Conservation (phyloP, 306 rosid species). For the Mimosa bimucronata region DNA sequence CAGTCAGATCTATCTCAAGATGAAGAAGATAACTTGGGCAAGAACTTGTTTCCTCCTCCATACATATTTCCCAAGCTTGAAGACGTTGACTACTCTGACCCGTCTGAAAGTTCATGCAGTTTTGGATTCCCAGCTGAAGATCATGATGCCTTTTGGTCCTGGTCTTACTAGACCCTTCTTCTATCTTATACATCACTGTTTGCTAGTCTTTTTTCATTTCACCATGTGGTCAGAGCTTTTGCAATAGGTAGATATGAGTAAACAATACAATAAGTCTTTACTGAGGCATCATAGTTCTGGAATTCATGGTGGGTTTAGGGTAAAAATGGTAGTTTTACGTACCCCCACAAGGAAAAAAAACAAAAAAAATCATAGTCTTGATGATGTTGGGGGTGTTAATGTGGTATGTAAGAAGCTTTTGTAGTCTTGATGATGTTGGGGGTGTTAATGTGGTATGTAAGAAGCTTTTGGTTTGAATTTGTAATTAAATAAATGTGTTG, state of each 20-base stretch:
- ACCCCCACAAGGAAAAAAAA: not conserved
- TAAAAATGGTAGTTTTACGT: slow-evolving; percentile 9
- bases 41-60: slow-evolving; percentile 53
- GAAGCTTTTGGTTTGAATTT: slow-evolving; percentile 29
- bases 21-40: slow-evolving; percentile 62
- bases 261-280: slow-evolving; percentile 22
- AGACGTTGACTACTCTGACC: slow-evolving; percentile 59
- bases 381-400: not conserved
- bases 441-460: not conserved
- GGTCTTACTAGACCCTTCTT: slow-evolving; percentile 48
- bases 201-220: slow-evolving; percentile 25
- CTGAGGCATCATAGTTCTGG: slow-evolving; percentile 32
- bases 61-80: slow-evolving; percentile 67
- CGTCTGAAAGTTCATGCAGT: slow-evolving; percentile 55
- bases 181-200: slow-evolving; percentile 14
- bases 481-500: slow-evolving; percentile 42
- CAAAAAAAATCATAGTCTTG: not conserved
- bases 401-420: not conserved
- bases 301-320: not conserved
- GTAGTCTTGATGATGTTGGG: not conserved
- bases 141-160: slow-evolving; percentile 70
- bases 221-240: slow-evolving; percentile 17
- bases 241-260: slow-evolving; percentile 16
- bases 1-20: slow-evolving; percentile 74
- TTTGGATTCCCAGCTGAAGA: slow-evolving; percentile 65